phyloP scores from a whole-genome alignment of 2,329 filamentous ascomycete genomes.

The Colletotrichum plurivorum region DNA sequence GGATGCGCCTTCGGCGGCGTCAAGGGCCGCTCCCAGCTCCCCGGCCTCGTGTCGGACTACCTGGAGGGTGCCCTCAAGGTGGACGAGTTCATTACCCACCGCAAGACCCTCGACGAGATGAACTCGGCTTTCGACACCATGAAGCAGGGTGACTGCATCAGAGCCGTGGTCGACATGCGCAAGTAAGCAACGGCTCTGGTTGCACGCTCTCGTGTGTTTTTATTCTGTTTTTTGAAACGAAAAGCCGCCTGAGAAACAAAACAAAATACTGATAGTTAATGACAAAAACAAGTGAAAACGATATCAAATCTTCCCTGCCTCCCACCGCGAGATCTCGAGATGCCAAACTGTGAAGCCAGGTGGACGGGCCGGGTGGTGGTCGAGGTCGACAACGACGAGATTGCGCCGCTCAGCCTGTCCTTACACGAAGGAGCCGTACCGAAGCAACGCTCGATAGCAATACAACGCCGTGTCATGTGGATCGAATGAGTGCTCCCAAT shows the following conservation, averaged over 20 bases:
- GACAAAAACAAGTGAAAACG: constrained; percentile 39
- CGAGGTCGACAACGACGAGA: constrained; percentile 10
- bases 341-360: constrained; percentile 39
- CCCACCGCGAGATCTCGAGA: constrained; percentile 3
- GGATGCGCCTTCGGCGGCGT: constrained; percentile 98
- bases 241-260: constrained; percentile 29
- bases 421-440: background rate
- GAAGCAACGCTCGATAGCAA: constrained; percentile 26
- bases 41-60: constrained; percentile 90
- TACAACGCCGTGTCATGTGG: constrained; percentile 11
- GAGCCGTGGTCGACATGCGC: constrained; percentile 85
- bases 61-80: constrained; percentile 93
- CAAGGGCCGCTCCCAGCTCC: constrained; percentile 95
- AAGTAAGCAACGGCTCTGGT: constrained; percentile 45
- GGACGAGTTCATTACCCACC: constrained; percentile 99
- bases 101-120: constrained; percentile 85
- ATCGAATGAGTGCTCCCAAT: background rate
- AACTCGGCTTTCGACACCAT: constrained; percentile 93
- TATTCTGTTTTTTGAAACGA: background rate
- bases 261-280: constrained; percentile 37
- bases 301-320: constrained; percentile 6
- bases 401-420: constrained; percentile 17
- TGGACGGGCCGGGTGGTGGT: constrained; percentile 12
- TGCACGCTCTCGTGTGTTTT: constrained; percentile 23
- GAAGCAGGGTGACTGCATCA: constrained; percentile 97